Evolutionary conservation across 495 filamentous ascomycete species (phyloP), one percentile per base, ranked within the genome.

Genomic region (Pyronema domesticum): DNA sequence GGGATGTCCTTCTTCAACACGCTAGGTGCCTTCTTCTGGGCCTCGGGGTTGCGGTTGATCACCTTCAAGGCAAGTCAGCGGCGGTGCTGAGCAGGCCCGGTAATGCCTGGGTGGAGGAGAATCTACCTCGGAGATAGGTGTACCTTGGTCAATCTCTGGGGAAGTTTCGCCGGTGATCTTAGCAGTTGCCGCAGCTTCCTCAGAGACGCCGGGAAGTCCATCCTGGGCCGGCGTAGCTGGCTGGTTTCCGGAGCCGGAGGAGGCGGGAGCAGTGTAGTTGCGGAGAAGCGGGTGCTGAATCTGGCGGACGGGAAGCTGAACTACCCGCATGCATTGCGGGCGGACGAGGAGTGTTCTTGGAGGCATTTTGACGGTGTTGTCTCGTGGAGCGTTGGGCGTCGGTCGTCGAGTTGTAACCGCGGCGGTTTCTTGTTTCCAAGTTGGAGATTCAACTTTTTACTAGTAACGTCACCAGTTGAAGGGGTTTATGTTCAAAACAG

Each of bases 21-120:
- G 66, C 82, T 73, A 19, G 84, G 82, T 30, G 80, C 77, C 46
- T 83, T 76, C 55, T 82, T 76, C 59, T 71, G 69, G 52, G 71
- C 74, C 49, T 79, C 71, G 57, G 77, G 71, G 58, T 84, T 80
- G 46, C 76, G 77, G 57, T 78, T 68, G 42, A 87, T 70, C 55
- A 85, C 74, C 82, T 87, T 58, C 33, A 50, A 19, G 11, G 34
- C 55, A 50, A 36, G 46, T 40, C 44, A 58, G 23, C 50, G 17
- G 42, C 36, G 17, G 51, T 18, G 13, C 37, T 9, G 17, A n/a
- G 43, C 9, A 40, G 36, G 14, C 45, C 18, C 7, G 51, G 19
- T 10, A 48, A 8, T 17, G 46, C 34, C 44, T 15, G 18, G 44
- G 33, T 9, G 37, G 23, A 46, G 6, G n/a, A 43, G 50, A 50